phyloP scores from a whole-genome alignment of 306 rosid genomes.

The Trifolium dubium region DNA sequence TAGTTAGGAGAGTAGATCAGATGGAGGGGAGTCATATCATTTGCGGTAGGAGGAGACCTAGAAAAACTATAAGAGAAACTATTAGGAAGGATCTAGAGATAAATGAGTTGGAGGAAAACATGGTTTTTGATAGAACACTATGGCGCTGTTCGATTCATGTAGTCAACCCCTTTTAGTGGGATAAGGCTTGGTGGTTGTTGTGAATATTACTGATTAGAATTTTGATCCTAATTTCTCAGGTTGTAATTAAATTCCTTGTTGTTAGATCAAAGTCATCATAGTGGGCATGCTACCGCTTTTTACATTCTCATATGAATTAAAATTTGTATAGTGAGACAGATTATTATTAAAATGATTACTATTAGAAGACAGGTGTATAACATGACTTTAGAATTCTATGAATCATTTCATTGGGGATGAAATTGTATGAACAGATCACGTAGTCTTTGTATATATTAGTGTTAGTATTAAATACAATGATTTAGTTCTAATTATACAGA shows the following conservation, averaged over 20 bases:
- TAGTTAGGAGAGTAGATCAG: too few relatives aligned
- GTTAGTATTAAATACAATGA: too few relatives aligned
- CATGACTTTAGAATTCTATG: conserved; percentile 2
- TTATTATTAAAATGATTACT: neutral
- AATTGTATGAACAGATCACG: neutral
- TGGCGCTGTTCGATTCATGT: too few relatives aligned
- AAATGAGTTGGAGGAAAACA: too few relatives aligned
- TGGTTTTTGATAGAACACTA: too few relatives aligned
- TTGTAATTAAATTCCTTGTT: conserved; percentile 3
- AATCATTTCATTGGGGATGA: neutral
- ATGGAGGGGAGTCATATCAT: too few relatives aligned
- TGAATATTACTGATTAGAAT: neutral
- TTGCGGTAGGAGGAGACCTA: too few relatives aligned
- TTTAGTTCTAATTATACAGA: too few relatives aligned
- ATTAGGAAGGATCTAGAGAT: too few relatives aligned
- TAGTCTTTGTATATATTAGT: neutral
- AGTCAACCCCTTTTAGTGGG: too few relatives aligned
- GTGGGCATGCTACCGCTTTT: neutral
- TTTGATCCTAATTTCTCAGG: conserved; percentile 9
- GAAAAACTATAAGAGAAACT: too few relatives aligned
- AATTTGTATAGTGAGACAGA: conserved; percentile 1
- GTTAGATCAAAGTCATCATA: neutral
- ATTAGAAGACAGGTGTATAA: neutral
- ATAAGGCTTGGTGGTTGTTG: too few relatives aligned
- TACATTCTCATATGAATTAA: neutral